Conservation (phyloP, 2,329 filamentous ascomycete species). For the Chrysoporthe cubensis region DNA sequence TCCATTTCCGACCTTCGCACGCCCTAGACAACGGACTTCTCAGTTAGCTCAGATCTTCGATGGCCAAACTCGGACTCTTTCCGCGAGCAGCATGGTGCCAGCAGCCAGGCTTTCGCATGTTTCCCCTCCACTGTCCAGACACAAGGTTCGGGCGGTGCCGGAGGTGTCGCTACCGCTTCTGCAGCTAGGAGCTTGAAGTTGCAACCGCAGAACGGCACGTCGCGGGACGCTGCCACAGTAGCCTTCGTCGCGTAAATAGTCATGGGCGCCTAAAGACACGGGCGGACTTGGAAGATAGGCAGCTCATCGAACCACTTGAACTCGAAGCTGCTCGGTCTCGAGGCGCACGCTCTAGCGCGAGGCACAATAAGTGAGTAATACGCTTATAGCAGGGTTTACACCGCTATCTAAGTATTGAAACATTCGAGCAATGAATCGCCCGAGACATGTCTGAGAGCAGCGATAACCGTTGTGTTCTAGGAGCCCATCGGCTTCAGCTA, state of each 20-base stretch:
- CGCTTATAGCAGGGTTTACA: too few relatives aligned
- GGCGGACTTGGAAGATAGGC: background rate
- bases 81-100: background rate
- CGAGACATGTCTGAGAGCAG: too few relatives aligned
- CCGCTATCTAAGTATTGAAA: too few relatives aligned
- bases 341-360: too few relatives aligned
- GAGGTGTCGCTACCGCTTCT: background rate
- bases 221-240: background rate
- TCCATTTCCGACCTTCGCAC: too few relatives aligned
- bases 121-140: background rate
- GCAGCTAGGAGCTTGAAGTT: conserved; percentile 8
- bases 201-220: background rate
- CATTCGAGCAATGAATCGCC: too few relatives aligned
- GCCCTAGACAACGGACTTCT: too few relatives aligned
- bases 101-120: background rate
- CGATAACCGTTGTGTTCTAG: too few relatives aligned
- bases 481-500: background rate
- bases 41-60: conserved; percentile 5
- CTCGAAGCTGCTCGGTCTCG: background rate
- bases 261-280: background rate
- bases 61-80: background rate
- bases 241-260: background rate
- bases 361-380: too few relatives aligned
- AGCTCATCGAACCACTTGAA: background rate
- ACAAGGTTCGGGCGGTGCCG: background rate